These are phyloP conservation scores for Trifolium repens DNA, from an alignment of 306 rosid species.

Conservation along the genomic window DNA sequence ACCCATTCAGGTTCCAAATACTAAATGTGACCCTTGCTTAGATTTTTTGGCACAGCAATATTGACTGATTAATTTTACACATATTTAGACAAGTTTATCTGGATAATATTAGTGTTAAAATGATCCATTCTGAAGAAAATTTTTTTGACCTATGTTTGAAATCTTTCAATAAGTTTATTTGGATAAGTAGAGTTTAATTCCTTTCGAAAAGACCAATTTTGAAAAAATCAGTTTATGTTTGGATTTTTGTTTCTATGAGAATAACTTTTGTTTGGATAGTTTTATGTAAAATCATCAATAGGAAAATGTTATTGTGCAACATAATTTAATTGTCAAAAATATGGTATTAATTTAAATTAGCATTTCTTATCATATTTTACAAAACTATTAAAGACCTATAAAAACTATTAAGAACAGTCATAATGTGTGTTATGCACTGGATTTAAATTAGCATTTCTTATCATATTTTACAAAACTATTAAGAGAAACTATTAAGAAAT, in stretches of 20 bases:
- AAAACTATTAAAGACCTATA: too few relatives aligned
- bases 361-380: too few relatives aligned
- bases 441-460: too few relatives aligned
- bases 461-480: too few relatives aligned
- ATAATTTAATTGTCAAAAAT: too few relatives aligned
- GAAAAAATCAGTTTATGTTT: background rate
- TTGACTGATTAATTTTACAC: conserved; percentile 28
- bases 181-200: background rate
- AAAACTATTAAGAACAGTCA: too few relatives aligned
- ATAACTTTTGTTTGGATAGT: conserved; percentile 15
- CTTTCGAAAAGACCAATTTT: conserved; percentile 10
- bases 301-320: too few relatives aligned
- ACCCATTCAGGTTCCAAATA: conserved; percentile 81
- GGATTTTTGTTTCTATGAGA: background rate
- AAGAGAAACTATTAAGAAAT: too few relatives aligned
- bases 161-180: background rate
- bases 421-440: too few relatives aligned
- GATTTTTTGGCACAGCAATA: conserved; percentile 25
- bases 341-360: too few relatives aligned
- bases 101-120: background rate
- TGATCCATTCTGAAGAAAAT: background rate
- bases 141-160: background rate
- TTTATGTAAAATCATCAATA: background rate
- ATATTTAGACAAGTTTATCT: too few relatives aligned
- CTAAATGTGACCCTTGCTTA: conserved; percentile 32